These are phyloP conservation scores for Maudiozyma turicensis DNA, from an alignment of 805 yeast genomes.

Conservation along the genomic window DNA sequence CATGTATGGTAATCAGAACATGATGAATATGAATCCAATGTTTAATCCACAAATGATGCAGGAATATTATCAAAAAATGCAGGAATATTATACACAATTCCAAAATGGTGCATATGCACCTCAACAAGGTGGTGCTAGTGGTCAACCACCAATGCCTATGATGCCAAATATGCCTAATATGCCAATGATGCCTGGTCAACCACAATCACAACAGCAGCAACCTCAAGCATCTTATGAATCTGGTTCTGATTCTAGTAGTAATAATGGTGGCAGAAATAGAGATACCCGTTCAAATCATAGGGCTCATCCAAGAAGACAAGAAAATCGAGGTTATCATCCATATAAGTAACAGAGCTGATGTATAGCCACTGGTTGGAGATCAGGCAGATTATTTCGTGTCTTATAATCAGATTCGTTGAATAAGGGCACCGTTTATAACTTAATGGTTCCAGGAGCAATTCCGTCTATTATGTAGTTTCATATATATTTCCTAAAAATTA, in stretches of 20 bases:
- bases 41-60: constrained; percentile 47
- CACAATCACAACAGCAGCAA: constrained; percentile 13
- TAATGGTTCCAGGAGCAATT: too few species aligned
- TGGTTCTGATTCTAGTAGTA: constrained; percentile 7
- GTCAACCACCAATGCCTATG: constrained; percentile 8
- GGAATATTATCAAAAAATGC: constrained; percentile 55
- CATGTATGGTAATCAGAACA: not conserved
- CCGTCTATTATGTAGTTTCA: too few species aligned
- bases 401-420: not conserved
- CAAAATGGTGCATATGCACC: constrained; percentile 28
- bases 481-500: too few species aligned
- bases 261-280: constrained; percentile 7
- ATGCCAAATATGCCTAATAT: constrained; percentile 1
- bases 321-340: constrained; percentile 2
- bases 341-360: not conserved
- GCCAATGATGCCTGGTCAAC: not conserved
- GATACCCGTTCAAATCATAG: constrained; percentile 6
- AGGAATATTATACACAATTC: constrained; percentile 35
- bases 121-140: constrained; percentile 7
- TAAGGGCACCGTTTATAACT: too few species aligned
- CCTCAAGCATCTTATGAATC: constrained; percentile 15
- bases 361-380: not conserved
- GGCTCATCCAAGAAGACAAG: constrained; percentile 4
- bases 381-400: not conserved
- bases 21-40: constrained; percentile 17